Percentiles rank a stretch among this genome's conserved stretches.
phyloP scores from a whole-genome alignment of 495 filamentous ascomycete species.

The Entonaema liquescens region DNA sequence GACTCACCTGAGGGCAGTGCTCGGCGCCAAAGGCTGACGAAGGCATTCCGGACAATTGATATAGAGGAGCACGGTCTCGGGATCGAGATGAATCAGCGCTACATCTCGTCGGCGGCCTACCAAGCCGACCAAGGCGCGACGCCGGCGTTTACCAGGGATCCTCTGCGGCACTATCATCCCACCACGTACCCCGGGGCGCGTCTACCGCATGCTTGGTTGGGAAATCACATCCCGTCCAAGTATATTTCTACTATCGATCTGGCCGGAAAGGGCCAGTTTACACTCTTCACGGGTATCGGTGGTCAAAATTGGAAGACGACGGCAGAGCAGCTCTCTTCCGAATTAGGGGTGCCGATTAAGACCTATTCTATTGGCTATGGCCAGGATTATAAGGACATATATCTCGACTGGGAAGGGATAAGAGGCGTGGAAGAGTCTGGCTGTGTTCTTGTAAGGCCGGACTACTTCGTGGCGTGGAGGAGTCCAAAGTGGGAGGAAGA shows the following conservation, averaged over 20 bases:
- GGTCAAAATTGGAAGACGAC: neutral
- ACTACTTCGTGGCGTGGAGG: constrained; percentile 1
- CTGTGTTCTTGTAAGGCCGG: neutral
- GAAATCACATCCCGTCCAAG: neutral
- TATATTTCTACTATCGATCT: neutral
- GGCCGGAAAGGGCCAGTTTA: neutral
- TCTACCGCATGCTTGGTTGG: neutral
- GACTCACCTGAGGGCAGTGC: neutral
- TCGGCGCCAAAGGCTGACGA: neutral
- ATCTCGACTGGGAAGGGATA: neutral
- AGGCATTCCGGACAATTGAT: neutral
- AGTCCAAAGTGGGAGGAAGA: neutral
- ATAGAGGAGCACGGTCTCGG: neutral
- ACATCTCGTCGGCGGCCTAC: neutral
- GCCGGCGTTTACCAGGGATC: neutral
- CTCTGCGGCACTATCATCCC: neutral
- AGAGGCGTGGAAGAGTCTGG: neutral
- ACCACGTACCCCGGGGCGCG: neutral
- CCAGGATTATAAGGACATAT: neutral
- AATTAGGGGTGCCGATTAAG: neutral
- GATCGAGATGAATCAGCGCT: neutral
- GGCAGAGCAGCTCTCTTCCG: neutral
- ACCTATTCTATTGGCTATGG: neutral
- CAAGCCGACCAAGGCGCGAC: neutral
- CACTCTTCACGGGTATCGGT: neutral